These are phyloP conservation scores for Claviceps monticola DNA, from an alignment of 2,329 filamentous ascomycete species.

Conservation along the genomic window DNA sequence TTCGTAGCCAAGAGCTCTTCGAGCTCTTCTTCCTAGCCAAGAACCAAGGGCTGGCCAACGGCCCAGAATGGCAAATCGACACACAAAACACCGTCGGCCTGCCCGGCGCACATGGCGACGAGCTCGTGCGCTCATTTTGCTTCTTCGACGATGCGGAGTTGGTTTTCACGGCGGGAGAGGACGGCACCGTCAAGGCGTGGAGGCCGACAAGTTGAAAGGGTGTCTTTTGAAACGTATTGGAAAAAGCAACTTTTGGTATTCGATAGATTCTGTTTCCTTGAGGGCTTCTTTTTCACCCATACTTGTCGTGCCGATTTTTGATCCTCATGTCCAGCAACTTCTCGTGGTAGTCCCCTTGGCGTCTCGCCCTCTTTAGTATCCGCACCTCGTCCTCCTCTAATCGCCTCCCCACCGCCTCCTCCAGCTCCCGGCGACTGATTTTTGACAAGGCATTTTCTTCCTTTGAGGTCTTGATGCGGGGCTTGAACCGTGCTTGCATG, in stretches of 20 bases:
- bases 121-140: constrained; percentile 50
- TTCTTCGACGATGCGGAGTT: constrained; percentile 46
- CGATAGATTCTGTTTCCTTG: neutral
- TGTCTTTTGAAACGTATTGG: neutral
- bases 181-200: constrained; percentile 45
- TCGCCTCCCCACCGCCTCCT: constrained; percentile 61
- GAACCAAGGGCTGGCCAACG: constrained; percentile 14
- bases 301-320: constrained; percentile 90
- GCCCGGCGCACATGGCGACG: constrained; percentile 47
- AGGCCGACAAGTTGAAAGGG: constrained; percentile 14
- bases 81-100: constrained; percentile 43
- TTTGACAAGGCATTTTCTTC: constrained; percentile 75
- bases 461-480: constrained; percentile 61
- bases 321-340: constrained; percentile 73
- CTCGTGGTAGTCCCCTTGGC: constrained; percentile 85
- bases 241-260: neutral
- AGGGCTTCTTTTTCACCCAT: constrained; percentile 14
- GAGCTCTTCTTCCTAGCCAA: constrained; percentile 46
- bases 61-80: constrained; percentile 36
- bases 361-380: constrained; percentile 65
- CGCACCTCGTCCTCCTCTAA: constrained; percentile 79
- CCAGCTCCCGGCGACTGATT: constrained; percentile 73
- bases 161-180: constrained; percentile 46
- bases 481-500: constrained; percentile 94
- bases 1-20: constrained; percentile 34